phyloP scores from a whole-genome alignment of 768 basidiomycete species.

The Suillus alpinus region DNA sequence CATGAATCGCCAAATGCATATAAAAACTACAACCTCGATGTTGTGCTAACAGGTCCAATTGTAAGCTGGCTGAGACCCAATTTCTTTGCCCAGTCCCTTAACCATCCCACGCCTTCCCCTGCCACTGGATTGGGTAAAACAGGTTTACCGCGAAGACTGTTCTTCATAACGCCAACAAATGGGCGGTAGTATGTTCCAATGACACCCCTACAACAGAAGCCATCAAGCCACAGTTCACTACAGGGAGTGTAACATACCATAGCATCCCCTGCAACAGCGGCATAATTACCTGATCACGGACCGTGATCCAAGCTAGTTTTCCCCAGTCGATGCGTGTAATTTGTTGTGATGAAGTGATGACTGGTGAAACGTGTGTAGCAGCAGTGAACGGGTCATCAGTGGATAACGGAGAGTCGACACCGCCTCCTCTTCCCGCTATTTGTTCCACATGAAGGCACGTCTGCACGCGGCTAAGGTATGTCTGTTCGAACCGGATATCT shows the following conservation, averaged over 20 bases:
- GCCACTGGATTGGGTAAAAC: conserved; percentile 17
- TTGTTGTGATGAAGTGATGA: conserved; percentile 29
- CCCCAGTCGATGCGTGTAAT: conserved; percentile 54
- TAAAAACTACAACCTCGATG: neutral
- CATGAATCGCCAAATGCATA: neutral
- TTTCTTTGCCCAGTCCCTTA: conserved; percentile 27
- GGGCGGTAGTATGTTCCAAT: conserved; percentile 31
- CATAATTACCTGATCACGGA: conserved; percentile 65
- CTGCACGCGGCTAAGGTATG: conserved; percentile 61
- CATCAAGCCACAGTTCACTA: neutral
- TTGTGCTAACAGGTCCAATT: conserved; percentile 20
- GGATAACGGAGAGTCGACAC: conserved; percentile 11
- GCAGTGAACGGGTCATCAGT: conserved; percentile 15
- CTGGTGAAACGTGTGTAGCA: conserved; percentile 27
- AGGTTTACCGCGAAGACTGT: conserved; percentile 14
- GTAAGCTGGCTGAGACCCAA: conserved; percentile 28
- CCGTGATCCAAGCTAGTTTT: conserved; percentile 58
- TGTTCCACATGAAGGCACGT: conserved; percentile 46
- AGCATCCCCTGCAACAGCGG: conserved; percentile 65
- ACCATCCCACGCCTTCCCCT: conserved; percentile 29
- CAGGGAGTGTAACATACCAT: conserved; percentile 44
- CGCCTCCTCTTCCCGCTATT: conserved; percentile 20
- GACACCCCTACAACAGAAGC: conserved; percentile 22
- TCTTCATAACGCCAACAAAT: conserved; percentile 23
- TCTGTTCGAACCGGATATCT: conserved; percentile 74